Conservation (phyloP, 108 stramenopile species). For the Phaeodactylum tricornutum region DNA sequence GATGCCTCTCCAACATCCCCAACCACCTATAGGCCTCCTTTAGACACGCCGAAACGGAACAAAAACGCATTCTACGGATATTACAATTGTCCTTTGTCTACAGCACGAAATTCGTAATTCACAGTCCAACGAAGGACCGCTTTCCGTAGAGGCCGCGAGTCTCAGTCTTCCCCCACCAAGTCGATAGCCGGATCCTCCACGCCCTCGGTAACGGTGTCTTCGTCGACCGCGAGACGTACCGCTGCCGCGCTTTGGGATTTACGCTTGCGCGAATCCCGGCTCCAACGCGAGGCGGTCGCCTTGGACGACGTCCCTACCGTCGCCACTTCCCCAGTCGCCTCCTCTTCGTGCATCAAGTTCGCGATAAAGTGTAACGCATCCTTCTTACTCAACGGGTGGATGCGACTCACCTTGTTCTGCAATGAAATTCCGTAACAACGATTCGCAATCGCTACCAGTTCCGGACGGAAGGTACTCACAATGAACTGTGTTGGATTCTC, state of each 20-base stretch:
- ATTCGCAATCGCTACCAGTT: conserved; percentile 86
- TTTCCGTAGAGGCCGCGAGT: too few species aligned
- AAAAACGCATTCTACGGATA: too few species aligned
- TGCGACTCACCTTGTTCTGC: conserved; percentile 80
- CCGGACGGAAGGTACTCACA: conserved; percentile 97
- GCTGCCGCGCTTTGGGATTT: too few species aligned
- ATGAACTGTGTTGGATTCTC: conserved; percentile 98
- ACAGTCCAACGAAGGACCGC: too few species aligned
- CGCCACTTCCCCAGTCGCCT: conserved; percentile 53
- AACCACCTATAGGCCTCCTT: background rate
- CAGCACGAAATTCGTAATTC: too few species aligned
- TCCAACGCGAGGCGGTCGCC: conserved; percentile 2
- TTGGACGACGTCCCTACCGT: conserved; percentile 32
- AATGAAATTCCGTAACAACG: conserved; percentile 82
- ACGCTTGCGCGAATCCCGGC: conserved; percentile 20
- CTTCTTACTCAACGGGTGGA: conserved; percentile 72
- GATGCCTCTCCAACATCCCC: background rate
- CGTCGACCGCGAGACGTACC: too few species aligned
- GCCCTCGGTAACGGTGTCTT: too few species aligned
- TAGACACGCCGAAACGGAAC: too few species aligned
- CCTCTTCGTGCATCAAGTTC: conserved; percentile 85
- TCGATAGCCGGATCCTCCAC: too few species aligned
- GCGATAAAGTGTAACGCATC: conserved; percentile 83
- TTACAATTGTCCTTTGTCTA: too few species aligned
- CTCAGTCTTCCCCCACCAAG: too few species aligned